These are phyloP conservation scores for Mycena citricolor DNA, from an alignment of 1,284 basidiomycete species.

Conservation along the genomic window DNA sequence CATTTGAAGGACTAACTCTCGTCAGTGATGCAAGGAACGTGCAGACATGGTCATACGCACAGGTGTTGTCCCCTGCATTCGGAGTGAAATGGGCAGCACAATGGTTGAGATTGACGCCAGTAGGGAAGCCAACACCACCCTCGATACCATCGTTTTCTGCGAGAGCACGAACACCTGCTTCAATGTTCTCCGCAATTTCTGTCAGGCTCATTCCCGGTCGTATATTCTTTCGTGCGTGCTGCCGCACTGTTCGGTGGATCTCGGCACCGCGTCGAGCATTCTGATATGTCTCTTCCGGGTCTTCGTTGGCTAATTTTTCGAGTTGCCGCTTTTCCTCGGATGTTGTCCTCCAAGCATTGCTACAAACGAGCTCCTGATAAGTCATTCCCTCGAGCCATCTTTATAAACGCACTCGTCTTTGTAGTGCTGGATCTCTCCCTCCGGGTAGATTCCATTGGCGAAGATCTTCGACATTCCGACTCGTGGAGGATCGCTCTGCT, in stretches of 20 bases:
- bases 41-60: slow-evolving; percentile 44
- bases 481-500: slow-evolving; percentile 93
- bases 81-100: slow-evolving; percentile 98
- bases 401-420: slow-evolving; percentile 76
- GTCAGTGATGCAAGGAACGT: slow-evolving; percentile 17
- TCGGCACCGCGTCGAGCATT: slow-evolving; percentile 91
- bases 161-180: slow-evolving; percentile 86
- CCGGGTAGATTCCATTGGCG: slow-evolving; percentile 83
- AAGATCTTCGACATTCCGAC: slow-evolving; percentile 90
- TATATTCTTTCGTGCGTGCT: slow-evolving; percentile 81
- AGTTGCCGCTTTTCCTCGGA: slow-evolving; percentile 88
- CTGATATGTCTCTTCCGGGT: slow-evolving; percentile 83
- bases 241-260: slow-evolving; percentile 93
- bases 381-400: slow-evolving; percentile 9
- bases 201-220: slow-evolving; percentile 94
- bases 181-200: slow-evolving; percentile 92
- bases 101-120: slow-evolving; percentile 91
- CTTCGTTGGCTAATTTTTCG: slow-evolving; percentile 77
- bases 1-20: slow-evolving; percentile 65
- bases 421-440: slow-evolving; percentile 92
- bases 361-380: slow-evolving; percentile 32
- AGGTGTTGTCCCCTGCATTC: slow-evolving; percentile 88
- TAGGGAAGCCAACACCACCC: slow-evolving; percentile 93
- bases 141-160: slow-evolving; percentile 91
- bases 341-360: slow-evolving; percentile 85